Evolutionary conservation across 2,329 filamentous ascomycete genomes (phyloP).

Genomic region (Aspergillaceae sp.): DNA sequence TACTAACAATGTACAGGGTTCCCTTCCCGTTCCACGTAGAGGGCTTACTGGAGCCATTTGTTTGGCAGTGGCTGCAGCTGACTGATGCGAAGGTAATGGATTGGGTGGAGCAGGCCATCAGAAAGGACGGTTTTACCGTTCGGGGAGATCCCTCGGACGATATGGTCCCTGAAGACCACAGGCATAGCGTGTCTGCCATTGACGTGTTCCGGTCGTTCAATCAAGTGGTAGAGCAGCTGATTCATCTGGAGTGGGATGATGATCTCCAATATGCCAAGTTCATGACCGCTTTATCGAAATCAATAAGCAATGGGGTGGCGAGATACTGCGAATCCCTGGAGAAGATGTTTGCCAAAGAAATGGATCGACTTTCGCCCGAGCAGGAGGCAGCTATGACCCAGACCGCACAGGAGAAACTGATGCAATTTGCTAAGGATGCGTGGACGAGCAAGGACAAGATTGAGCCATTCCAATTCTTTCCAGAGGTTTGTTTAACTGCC

Average conservation of each 20-base stretch:
- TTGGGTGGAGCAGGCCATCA: conserved; percentile 84
- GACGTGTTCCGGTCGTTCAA: conserved; percentile 93
- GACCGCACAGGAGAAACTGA: conserved; percentile 82
- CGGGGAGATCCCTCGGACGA: conserved; percentile 56
- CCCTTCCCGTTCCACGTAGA: conserved; percentile 86
- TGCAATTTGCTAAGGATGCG: conserved; percentile 87
- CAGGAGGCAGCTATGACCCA: conserved; percentile 70
- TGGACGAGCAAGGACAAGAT: conserved; percentile 88
- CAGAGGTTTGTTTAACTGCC: conserved; percentile 55
- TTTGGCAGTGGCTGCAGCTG: conserved; percentile 86
- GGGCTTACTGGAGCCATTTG: conserved; percentile 76
- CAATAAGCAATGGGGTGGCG: conserved; percentile 71
- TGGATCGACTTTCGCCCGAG: conserved; percentile 83
- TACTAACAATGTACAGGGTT: conserved; percentile 27
- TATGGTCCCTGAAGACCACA: conserved; percentile 64
- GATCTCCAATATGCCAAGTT: conserved; percentile 91
- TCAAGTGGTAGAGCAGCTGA: conserved; percentile 79
- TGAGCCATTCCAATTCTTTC: conserved; percentile 93
- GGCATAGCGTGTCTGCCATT: conserved; percentile 86
- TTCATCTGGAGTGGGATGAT: conserved; percentile 82
- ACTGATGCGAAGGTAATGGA: conserved; percentile 71
- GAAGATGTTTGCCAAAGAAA: conserved; percentile 74
- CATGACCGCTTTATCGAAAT: conserved; percentile 86
- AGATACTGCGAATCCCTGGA: conserved; percentile 90
- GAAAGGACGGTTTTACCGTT: conserved; percentile 78